Conservation (phyloP, 176 grass and related monocot genomes). For the Avena sativa region DNA sequence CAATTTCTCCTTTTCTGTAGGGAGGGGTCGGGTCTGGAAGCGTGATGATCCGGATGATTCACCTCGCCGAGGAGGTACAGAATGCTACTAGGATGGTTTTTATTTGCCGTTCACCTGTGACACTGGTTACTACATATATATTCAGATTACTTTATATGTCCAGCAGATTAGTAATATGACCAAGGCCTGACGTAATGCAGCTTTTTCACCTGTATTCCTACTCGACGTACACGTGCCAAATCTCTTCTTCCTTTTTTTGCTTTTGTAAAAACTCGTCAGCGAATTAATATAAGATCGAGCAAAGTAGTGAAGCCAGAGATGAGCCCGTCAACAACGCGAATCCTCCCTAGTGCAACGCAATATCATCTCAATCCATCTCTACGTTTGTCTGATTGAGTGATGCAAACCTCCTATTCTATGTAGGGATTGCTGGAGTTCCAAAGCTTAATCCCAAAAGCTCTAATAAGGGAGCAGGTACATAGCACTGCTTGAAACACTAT, state of each 20-base stretch:
- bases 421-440: slow-evolving; percentile 54
- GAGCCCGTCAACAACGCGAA: neutral
- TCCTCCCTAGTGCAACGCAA: neutral
- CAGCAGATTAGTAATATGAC: neutral
- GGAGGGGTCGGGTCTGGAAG: slow-evolving; percentile 23
- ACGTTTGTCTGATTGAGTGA: neutral
- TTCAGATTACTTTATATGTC: neutral
- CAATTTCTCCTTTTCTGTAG: slow-evolving; percentile 12
- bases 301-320: neutral
- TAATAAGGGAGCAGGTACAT: slow-evolving; percentile 68
- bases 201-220: neutral
- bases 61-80: slow-evolving; percentile 45
- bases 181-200: neutral
- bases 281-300: neutral
- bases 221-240: neutral
- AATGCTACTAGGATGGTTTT: neutral
- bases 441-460: slow-evolving; percentile 50
- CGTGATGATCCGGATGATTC: slow-evolving; percentile 16
- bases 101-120: neutral
- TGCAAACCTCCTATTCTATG: slow-evolving; percentile 35
- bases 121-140: neutral
- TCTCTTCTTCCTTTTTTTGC: neutral
- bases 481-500: slow-evolving; percentile 1
- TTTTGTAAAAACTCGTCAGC: too few species aligned
- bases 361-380: neutral